A percentile compares a stretch with the other conserved stretches of the same genome.
phyloP scores from a whole-genome alignment of 2,329 filamentous ascomycete genomes.

The Thielaviopsis ethacetica region DNA sequence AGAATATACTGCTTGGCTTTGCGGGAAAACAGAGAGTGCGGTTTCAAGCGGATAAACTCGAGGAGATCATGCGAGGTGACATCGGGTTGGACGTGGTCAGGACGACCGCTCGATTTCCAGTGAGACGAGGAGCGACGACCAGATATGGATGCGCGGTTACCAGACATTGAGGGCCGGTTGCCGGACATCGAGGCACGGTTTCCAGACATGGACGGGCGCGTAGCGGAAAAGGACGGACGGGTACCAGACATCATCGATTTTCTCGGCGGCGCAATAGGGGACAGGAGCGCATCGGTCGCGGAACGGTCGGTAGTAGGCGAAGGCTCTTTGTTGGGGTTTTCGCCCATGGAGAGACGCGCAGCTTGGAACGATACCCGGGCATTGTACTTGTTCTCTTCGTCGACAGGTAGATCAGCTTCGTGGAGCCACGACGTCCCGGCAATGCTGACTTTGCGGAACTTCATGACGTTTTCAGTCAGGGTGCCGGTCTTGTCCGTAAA shows the following conservation, averaged over 20 bases:
- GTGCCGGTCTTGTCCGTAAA: conserved; percentile 95
- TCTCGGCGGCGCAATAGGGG: conserved; percentile 12
- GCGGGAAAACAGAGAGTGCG: conserved; percentile 59
- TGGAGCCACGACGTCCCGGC: conserved; percentile 83
- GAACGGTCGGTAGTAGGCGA: conserved; percentile 18
- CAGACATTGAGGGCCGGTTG: conserved; percentile 12
- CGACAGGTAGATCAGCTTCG: conserved; percentile 44
- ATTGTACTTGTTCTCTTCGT: conserved; percentile 10
- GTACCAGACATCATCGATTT: conserved; percentile 5
- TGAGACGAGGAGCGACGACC: conserved; percentile 31
- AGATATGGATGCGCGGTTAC: conserved; percentile 17
- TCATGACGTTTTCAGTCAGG: conserved; percentile 88
- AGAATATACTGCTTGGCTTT: conserved; percentile 73
- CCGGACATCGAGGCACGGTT: conserved; percentile 17
- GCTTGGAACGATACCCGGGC: conserved; percentile 9
- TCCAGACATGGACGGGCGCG: conserved; percentile 17
- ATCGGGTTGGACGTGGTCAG: conserved; percentile 35
- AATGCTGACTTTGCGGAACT: conserved; percentile 81
- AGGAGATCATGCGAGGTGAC: conserved; percentile 58
- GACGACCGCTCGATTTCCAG: conserved; percentile 31
- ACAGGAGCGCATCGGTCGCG: conserved; percentile 15
- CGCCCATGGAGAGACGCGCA: conserved; percentile 8
- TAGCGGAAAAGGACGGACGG: conserved; percentile 6
- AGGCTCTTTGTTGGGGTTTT: conserved; percentile 15
- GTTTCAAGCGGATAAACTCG: conserved; percentile 58